Conservation (phyloP, 2,329 filamentous ascomycete species). For the Pezicula carpinea region DNA sequence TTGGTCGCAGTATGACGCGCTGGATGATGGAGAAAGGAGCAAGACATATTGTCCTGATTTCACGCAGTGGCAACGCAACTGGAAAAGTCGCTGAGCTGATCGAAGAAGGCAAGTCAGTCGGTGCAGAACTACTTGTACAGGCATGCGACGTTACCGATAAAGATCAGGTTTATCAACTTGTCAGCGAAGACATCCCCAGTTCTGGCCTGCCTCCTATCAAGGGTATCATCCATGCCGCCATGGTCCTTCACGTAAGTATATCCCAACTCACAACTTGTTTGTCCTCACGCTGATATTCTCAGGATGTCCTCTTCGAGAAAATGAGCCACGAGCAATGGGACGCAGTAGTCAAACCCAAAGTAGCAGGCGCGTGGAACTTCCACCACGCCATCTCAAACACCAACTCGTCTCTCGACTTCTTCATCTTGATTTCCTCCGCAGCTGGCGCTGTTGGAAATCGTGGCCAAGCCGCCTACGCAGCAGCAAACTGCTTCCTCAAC, state of each 20-base stretch:
- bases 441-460: conserved; percentile 32
- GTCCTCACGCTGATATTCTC: conserved; percentile 6
- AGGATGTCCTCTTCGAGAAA: conserved; percentile 32
- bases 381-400: conserved; percentile 18
- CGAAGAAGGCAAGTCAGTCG: conserved; percentile 22
- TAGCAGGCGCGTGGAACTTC: conserved; percentile 25
- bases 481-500: conserved; percentile 35
- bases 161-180: conserved; percentile 32
- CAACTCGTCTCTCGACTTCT: conserved; percentile 35
- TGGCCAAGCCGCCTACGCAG: conserved; percentile 34
- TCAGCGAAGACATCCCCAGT: conserved; percentile 30
- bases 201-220: conserved; percentile 38
- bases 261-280: conserved; percentile 2
- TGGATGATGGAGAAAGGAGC: conserved; percentile 21
- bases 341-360: conserved; percentile 33
- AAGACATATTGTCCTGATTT: conserved; percentile 24
- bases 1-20: conserved; percentile 20
- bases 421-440: conserved; percentile 36
- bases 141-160: conserved; percentile 45
- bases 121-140: conserved; percentile 40
- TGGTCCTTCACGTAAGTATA: conserved; percentile 42
- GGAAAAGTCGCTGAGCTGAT: conserved; percentile 23
- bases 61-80: conserved; percentile 15
- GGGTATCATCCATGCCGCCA: conserved; percentile 43
- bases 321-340: conserved; percentile 36